A percentile compares a stretch with the other conserved stretches of the same genome.
Conservation (phyloP, 345 rosid species). For the Populus alba region DNA sequence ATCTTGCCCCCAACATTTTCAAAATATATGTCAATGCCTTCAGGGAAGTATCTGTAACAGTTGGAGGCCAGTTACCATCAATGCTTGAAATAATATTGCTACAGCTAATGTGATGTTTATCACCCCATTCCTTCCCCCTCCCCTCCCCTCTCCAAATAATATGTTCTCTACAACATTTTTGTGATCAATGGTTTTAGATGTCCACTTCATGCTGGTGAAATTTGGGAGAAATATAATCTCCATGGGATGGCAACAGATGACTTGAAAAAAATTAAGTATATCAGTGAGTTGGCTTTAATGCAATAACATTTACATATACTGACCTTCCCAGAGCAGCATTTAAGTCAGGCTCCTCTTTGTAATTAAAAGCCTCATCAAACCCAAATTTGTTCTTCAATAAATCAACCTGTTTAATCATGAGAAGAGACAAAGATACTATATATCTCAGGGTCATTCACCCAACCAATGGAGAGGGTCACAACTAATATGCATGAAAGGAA, state of each 20-base stretch:
- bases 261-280: neutral
- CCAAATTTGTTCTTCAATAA: slow-evolving; percentile 58
- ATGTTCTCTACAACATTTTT: neutral
- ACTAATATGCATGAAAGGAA: neutral
- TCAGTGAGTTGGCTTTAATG: neutral
- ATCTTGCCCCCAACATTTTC: slow-evolving; percentile 31
- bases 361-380: slow-evolving; percentile 66
- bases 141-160: neutral
- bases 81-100: neutral
- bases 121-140: neutral
- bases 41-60: slow-evolving; percentile 12
- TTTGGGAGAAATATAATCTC: neutral
- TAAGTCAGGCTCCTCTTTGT: slow-evolving; percentile 49
- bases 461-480: neutral
- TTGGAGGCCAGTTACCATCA: neutral
- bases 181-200: neutral
- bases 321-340: slow-evolving; percentile 50
- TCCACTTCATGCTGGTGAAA: neutral
- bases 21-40: slow-evolving; percentile 46
- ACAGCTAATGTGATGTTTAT: neutral
- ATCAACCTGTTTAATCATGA: slow-evolving; percentile 29
- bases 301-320: neutral
- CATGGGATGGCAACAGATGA: neutral
- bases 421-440: neutral
- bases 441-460: neutral